phyloP scores from a whole-genome alignment of 805 yeast species.

The Jamesozyma rosinii region DNA sequence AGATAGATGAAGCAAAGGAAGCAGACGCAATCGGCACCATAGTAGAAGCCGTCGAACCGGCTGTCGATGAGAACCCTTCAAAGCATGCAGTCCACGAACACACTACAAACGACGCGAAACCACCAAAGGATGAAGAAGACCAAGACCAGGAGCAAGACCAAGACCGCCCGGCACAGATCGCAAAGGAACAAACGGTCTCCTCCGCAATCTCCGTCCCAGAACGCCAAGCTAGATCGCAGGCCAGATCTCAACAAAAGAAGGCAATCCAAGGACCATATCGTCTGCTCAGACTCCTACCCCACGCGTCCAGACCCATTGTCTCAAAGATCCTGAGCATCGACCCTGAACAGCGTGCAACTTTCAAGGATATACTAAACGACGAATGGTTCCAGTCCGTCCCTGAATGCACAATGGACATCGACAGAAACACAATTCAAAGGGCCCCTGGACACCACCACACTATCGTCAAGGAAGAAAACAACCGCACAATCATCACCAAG shows the following conservation, averaged over 20 bases:
- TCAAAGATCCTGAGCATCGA: constrained; percentile 57
- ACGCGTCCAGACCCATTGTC: constrained; percentile 68
- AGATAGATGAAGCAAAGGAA: neutral
- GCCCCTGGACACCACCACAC: constrained; percentile 46
- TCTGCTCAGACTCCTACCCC: constrained; percentile 69
- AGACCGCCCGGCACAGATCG: neutral
- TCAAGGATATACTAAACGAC: constrained; percentile 56
- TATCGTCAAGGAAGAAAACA: constrained; percentile 37
- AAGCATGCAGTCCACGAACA: neutral
- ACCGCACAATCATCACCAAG: constrained; percentile 8
- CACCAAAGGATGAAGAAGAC: constrained; percentile 30
- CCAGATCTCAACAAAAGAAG: constrained; percentile 29
- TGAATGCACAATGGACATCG: constrained; percentile 45
- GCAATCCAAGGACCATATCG: constrained; percentile 76
- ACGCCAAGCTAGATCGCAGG: neutral
- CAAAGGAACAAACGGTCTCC: neutral
- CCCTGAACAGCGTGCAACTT: constrained; percentile 50
- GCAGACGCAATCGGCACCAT: neutral
- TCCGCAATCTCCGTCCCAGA: neutral
- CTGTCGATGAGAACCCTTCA: neutral
- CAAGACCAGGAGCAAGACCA: neutral
- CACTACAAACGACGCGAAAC: constrained; percentile 19
- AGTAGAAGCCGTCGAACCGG: constrained; percentile 35
- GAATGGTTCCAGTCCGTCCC: constrained; percentile 59
- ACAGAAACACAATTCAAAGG: constrained; percentile 31